These are phyloP conservation scores for Solanum bukasovii DNA, from an alignment of 257 asterid genomes.

Conservation along the genomic window DNA sequence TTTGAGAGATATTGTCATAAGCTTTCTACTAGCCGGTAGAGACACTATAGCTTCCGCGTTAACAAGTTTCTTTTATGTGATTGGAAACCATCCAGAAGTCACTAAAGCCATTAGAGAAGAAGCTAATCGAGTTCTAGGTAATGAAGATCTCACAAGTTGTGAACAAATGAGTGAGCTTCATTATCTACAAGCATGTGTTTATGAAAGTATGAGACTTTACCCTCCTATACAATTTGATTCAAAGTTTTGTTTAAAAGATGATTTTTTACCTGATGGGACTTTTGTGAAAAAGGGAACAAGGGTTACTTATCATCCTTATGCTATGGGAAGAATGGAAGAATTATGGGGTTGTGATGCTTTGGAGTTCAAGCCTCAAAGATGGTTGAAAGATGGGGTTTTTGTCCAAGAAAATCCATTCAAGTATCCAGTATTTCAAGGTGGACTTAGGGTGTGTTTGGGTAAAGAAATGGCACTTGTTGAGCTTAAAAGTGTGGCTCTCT, in stretches of 20 bases:
- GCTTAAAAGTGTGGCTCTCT: slow-evolving; percentile 46
- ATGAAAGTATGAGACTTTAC: slow-evolving; percentile 32
- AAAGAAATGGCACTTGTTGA: slow-evolving; percentile 38
- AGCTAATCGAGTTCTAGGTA: slow-evolving; percentile 20
- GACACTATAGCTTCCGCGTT: slow-evolving; percentile 31
- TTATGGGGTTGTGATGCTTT: slow-evolving; percentile 35
- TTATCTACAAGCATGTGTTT: slow-evolving; percentile 23
- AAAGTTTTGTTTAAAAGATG: slow-evolving; percentile 22
- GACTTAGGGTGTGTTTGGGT: slow-evolving; percentile 34
- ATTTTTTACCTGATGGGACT: slow-evolving; percentile 26
- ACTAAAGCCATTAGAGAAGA: slow-evolving; percentile 17
- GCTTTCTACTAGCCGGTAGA: slow-evolving; percentile 34
- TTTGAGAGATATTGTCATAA: slow-evolving; percentile 28
- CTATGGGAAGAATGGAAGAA: slow-evolving; percentile 37
- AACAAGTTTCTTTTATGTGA: slow-evolving; percentile 30
- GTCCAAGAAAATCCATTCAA: slow-evolving; percentile 31
- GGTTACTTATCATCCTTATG: slow-evolving; percentile 41
- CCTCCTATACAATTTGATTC: slow-evolving; percentile 41
- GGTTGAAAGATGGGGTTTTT: slow-evolving; percentile 31
- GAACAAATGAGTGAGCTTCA: slow-evolving; percentile 21
- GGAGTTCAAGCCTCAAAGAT: slow-evolving; percentile 31
- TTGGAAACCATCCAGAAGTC: slow-evolving; percentile 16
- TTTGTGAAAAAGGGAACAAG: slow-evolving; percentile 23
- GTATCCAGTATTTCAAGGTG: slow-evolving; percentile 41
- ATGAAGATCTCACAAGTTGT: background rate